These are phyloP conservation scores for Trypanosoma cruzi DNA, from an alignment of 208 protist genomes.

Conservation along the genomic window DNA sequence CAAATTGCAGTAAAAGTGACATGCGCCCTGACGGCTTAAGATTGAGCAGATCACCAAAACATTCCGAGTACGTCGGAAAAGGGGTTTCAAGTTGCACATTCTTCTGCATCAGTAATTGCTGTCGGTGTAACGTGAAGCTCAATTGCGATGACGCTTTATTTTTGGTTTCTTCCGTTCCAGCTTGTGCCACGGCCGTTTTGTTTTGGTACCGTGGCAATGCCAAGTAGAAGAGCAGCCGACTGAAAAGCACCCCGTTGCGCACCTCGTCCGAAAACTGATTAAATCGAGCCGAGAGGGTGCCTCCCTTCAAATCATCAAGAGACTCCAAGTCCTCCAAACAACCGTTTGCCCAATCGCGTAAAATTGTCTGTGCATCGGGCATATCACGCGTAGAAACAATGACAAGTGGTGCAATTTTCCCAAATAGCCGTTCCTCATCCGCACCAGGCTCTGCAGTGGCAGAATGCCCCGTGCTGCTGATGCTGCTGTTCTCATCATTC, in stretches of 20 bases:
- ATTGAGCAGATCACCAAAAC: slow-evolving; percentile 81
- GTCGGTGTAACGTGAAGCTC: slow-evolving; percentile 55
- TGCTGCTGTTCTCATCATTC: background rate
- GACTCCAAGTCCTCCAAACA: slow-evolving; percentile 83
- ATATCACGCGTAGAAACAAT: slow-evolving; percentile 62
- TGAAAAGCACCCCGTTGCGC: slow-evolving; percentile 79
- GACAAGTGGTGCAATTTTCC: slow-evolving; percentile 80
- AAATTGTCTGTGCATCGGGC: slow-evolving; percentile 76
- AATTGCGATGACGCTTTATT: background rate
- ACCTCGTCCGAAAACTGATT: slow-evolving; percentile 78
- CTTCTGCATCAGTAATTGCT: slow-evolving; percentile 70
- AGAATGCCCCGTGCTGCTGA: background rate
- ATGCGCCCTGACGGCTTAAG: slow-evolving; percentile 64
- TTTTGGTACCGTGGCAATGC: slow-evolving; percentile 83
- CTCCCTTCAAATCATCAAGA: slow-evolving; percentile 82
- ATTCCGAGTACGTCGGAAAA: slow-evolving; percentile 86
- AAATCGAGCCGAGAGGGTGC: slow-evolving; percentile 68
- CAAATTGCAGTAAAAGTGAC: slow-evolving; percentile 81
- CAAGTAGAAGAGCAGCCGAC: slow-evolving; percentile 88
- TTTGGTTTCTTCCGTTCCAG: background rate
- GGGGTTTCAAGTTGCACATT: slow-evolving; percentile 86
- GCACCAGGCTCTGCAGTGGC: background rate
- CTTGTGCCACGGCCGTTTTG: slow-evolving; percentile 30
- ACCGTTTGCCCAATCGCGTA: slow-evolving; percentile 88
- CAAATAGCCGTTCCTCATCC: slow-evolving; percentile 83